phyloP scores from a whole-genome alignment of 2,329 filamentous ascomycete genomes.

The Apiospora marii region DNA sequence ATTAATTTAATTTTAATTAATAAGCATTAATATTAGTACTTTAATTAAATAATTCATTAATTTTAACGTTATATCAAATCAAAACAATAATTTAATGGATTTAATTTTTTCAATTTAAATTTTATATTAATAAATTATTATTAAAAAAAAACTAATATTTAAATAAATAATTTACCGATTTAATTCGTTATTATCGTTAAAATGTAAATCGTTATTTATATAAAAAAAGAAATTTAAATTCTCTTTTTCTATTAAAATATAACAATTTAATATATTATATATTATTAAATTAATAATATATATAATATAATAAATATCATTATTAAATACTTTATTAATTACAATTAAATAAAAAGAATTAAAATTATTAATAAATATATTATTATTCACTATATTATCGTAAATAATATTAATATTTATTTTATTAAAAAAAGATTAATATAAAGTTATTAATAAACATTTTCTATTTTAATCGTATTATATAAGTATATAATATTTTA shows the following conservation, averaged over 20 bases:
- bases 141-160: background rate
- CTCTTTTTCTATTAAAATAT: background rate
- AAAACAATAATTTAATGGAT: background rate
- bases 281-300: background rate
- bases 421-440: background rate
- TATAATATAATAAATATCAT: background rate
- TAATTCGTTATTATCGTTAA: background rate
- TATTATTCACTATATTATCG: background rate
- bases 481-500: background rate
- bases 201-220: background rate
- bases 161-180: background rate
- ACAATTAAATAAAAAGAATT: background rate
- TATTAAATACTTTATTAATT: background rate
- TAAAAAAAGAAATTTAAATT: background rate
- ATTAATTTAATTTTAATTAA: too few species aligned
- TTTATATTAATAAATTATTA: background rate
- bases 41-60: background rate
- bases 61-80: background rate
- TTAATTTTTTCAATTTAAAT: background rate
- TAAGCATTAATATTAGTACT: background rate
- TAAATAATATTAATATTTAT: background rate
- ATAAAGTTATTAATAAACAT: background rate
- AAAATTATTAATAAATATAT: background rate
- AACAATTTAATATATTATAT: background rate
- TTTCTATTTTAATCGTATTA: background rate